Percentiles rank a stretch among this genome's conserved stretches.
phyloP scores from a whole-genome alignment of 169 alveolate species.

The Plasmodium adleri region DNA sequence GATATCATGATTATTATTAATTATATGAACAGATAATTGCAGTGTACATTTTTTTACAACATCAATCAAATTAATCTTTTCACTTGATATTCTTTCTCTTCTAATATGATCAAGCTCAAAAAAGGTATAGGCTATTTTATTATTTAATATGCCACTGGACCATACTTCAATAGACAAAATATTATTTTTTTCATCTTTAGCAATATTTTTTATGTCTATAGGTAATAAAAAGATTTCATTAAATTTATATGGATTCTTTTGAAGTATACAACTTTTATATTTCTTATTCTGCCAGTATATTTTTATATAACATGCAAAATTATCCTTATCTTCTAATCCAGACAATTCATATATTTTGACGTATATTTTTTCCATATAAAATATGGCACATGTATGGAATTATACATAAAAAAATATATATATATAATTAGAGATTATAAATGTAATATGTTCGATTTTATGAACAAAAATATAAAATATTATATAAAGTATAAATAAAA shows the following conservation, averaged over 20 bases:
- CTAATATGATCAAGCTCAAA: constrained; percentile 21
- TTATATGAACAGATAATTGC: constrained; percentile 23
- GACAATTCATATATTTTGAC: constrained; percentile 30
- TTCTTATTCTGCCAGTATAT: constrained; percentile 55
- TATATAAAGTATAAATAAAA: too few species aligned
- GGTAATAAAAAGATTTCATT: constrained; percentile 39
- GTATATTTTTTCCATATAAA: constrained; percentile 35
- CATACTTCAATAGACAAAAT: constrained; percentile 42
- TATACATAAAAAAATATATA: background rate
- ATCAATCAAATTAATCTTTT: constrained; percentile 36
- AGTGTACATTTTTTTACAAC: constrained; percentile 41
- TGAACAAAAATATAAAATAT: too few species aligned
- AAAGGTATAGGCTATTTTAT: constrained; percentile 51
- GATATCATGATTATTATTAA: constrained; percentile 24
- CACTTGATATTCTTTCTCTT: constrained; percentile 36
- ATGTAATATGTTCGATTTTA: too few species aligned
- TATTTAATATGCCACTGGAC: constrained; percentile 21
- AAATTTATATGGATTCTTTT: constrained; percentile 10
- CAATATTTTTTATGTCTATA: constrained; percentile 1
- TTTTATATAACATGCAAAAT: constrained; percentile 25
- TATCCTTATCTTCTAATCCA: constrained; percentile 6
- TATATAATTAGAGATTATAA: too few species aligned
- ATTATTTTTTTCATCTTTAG: background rate
- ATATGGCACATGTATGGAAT: too few species aligned
- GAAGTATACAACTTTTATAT: constrained; percentile 21